phyloP scores from a whole-genome alignment of 2,329 filamentous ascomycete genomes.

The Ophiostoma fasciatum region DNA sequence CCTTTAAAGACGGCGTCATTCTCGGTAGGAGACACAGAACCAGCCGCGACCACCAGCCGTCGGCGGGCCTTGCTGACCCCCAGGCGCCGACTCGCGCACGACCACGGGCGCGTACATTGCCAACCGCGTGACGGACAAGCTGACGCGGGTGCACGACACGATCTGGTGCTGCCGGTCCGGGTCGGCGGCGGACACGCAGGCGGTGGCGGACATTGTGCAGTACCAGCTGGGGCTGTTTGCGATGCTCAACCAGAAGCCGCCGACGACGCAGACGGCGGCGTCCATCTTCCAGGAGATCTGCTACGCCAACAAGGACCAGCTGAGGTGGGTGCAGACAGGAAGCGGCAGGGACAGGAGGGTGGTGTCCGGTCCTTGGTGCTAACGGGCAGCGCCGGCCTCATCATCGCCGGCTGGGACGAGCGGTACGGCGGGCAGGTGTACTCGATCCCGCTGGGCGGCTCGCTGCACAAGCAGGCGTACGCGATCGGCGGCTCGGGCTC shows the following conservation, averaged over 20 bases:
- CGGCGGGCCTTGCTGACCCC: too few species aligned
- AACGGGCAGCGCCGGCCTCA: conserved; percentile 94
- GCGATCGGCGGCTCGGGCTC: conserved; percentile 93
- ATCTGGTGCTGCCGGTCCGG: conserved; percentile 99
- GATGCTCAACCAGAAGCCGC: conserved; percentile 75
- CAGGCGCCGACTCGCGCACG: conserved; percentile 87
- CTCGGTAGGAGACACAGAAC: conserved; percentile 48
- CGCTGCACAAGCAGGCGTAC: conserved; percentile 93
- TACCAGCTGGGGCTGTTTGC: conserved; percentile 91
- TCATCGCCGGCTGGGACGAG: conserved; percentile 96
- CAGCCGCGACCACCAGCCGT: too few species aligned
- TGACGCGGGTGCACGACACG: conserved; percentile 95
- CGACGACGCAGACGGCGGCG: conserved; percentile 88
- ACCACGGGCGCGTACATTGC: conserved; percentile 97
- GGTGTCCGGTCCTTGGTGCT: too few species aligned
- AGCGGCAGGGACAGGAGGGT: too few species aligned
- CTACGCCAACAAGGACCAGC: conserved; percentile 89
- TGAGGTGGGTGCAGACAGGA: too few species aligned
- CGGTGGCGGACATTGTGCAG: conserved; percentile 93
- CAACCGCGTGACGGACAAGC: conserved; percentile 97
- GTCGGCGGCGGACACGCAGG: conserved; percentile 93
- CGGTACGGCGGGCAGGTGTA: conserved; percentile 94
- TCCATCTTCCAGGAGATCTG: conserved; percentile 96
- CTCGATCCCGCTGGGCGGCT: conserved; percentile 90
- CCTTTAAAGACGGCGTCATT: conserved; percentile 97